These are phyloP conservation scores for Monilinia fructigena DNA, from an alignment of 2,329 filamentous ascomycete species.

Conservation along the genomic window DNA sequence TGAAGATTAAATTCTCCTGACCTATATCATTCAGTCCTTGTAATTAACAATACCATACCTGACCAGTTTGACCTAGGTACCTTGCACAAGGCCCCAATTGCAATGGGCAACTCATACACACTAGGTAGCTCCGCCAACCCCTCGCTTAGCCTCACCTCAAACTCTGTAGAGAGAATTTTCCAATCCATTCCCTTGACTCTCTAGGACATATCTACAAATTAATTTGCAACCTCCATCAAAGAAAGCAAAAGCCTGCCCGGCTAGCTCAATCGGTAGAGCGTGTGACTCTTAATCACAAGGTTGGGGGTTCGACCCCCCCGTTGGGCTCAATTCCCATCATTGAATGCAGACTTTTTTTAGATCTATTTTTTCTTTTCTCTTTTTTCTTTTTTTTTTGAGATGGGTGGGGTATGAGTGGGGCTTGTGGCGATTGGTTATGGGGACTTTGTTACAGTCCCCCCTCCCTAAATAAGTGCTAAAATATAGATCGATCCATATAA, in stretches of 20 bases:
- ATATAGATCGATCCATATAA: too few species aligned
- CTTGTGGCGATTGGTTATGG: too few species aligned
- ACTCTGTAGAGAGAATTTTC: conserved; percentile 11
- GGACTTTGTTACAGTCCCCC: too few species aligned
- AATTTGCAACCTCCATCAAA: rapidly evolving
- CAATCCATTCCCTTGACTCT: too few species aligned
- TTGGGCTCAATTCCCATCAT: too few species aligned
- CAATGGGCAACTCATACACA: too few species aligned
- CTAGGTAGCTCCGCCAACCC: not conserved
- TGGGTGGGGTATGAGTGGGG: not conserved
- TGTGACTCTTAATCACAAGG: conserved; percentile 35
- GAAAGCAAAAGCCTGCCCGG: conserved; percentile 25
- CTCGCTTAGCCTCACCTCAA: conserved; percentile 6
- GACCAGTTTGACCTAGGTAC: not conserved
- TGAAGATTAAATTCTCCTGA: not conserved
- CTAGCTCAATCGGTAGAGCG: conserved; percentile 40
- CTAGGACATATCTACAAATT: not conserved
- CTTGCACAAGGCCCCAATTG: too few species aligned
- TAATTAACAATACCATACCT: not conserved
- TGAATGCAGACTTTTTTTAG: not conserved
- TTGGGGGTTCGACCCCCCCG: too few species aligned
- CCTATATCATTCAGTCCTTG: not conserved
- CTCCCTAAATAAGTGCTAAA: too few species aligned
- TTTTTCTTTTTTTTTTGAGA: not conserved
- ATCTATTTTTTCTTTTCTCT: not conserved